These are phyloP conservation scores for Candida insectorum DNA, from an alignment of 805 yeast genomes.

Conservation along the genomic window DNA sequence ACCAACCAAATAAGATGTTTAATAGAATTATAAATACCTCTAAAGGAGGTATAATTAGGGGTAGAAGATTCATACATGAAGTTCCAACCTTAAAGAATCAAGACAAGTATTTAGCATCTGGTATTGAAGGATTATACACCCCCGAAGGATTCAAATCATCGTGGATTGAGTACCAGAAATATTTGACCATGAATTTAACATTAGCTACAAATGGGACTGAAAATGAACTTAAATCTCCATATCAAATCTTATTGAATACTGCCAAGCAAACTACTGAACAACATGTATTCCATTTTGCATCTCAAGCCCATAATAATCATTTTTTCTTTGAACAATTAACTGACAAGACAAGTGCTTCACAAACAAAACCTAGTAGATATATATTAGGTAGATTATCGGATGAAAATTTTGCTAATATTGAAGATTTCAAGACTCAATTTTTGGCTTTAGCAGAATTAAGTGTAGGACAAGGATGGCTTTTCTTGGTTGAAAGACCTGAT, in stretches of 20 bases:
- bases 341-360: constrained; percentile 25
- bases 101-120: constrained; percentile 37
- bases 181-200: constrained; percentile 56
- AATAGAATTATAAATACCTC: constrained; percentile 1
- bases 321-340: constrained; percentile 69
- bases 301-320: constrained; percentile 91
- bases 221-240: constrained; percentile 71
- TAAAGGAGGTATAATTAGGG: background rate
- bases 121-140: constrained; percentile 65
- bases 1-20: constrained; percentile 4
- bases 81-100: constrained; percentile 56
- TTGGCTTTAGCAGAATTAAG: constrained; percentile 48
- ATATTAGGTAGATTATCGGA: constrained; percentile 36
- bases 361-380: constrained; percentile 35
- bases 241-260: constrained; percentile 64
- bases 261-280: constrained; percentile 66
- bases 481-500: constrained; percentile 61
- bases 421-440: constrained; percentile 49
- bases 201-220: constrained; percentile 73
- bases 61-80: constrained; percentile 49
- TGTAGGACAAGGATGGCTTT: constrained; percentile 75
- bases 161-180: constrained; percentile 80
- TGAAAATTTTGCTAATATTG: constrained; percentile 37
- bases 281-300: constrained; percentile 78
- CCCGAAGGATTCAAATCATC: constrained; percentile 64